A percentile compares a stretch with the other conserved stretches of the same genome.
Conservation (phyloP, 2,329 filamentous ascomycete species). For the Fusarium secorum region DNA sequence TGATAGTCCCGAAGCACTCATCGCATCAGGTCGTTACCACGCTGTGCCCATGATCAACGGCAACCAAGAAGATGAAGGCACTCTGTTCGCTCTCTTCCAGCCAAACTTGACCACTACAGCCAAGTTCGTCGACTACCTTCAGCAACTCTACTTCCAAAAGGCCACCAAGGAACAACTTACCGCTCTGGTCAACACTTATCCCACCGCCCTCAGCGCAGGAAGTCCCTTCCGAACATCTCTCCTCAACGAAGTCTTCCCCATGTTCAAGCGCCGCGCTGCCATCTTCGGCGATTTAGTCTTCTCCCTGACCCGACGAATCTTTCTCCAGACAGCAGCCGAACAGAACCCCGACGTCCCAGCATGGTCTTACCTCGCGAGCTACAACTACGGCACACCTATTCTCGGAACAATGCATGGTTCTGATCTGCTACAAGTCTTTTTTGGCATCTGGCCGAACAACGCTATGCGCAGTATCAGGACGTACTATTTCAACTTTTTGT, state of each 20-base stretch:
- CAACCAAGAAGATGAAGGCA: slow-evolving; percentile 83
- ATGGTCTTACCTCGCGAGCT: slow-evolving; percentile 80
- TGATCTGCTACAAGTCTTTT: slow-evolving; percentile 75
- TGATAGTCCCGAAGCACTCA: slow-evolving; percentile 68
- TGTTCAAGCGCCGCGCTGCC: slow-evolving; percentile 79
- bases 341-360: slow-evolving; percentile 66
- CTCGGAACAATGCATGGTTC: slow-evolving; percentile 79
- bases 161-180: slow-evolving; percentile 61
- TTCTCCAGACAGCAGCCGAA: slow-evolving; percentile 59
- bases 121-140: slow-evolving; percentile 69
- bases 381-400: slow-evolving; percentile 74
- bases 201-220: slow-evolving; percentile 62
- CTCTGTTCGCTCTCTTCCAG: slow-evolving; percentile 75
- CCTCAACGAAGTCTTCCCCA: slow-evolving; percentile 76
- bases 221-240: slow-evolving; percentile 75
- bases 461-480: slow-evolving; percentile 66
- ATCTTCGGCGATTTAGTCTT: slow-evolving; percentile 80
- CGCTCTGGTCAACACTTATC: slow-evolving; percentile 69
- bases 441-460: slow-evolving; percentile 68
- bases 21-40: slow-evolving; percentile 57
- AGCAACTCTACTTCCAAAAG: slow-evolving; percentile 64
- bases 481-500: slow-evolving; percentile 78
- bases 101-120: slow-evolving; percentile 69
- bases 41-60: slow-evolving; percentile 66
- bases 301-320: slow-evolving; percentile 72